A percentile compares a stretch with the other conserved stretches of the same genome.
Conservation (phyloP, 306 rosid genomes). For the Mimosa bimucronata region DNA sequence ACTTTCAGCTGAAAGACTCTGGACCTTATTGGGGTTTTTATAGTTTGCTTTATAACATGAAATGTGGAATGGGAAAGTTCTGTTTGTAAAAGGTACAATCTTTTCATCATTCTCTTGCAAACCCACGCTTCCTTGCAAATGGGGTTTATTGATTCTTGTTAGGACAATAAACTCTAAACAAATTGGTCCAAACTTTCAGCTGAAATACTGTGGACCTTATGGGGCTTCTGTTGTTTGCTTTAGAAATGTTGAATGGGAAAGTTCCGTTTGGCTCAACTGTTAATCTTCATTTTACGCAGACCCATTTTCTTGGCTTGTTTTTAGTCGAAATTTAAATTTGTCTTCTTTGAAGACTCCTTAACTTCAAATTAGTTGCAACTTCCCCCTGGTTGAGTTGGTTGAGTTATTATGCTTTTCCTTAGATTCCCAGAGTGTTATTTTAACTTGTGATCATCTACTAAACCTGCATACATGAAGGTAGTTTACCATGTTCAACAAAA, state of each 20-base stretch:
- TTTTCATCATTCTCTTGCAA: not conserved
- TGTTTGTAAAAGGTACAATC: not conserved
- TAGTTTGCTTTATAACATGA: not conserved
- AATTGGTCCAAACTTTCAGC: not conserved
- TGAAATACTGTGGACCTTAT: not conserved
- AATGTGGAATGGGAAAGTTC: not conserved
- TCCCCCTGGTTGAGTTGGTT: not conserved
- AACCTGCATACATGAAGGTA: not conserved
- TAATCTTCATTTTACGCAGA: not conserved
- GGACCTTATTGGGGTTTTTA: not conserved
- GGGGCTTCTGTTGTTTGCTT: conserved; percentile 10
- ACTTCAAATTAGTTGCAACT: not conserved
- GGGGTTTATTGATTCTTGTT: not conserved
- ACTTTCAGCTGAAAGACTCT: not conserved
- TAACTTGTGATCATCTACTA: not conserved
- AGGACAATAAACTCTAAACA: not conserved
- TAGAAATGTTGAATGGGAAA: not conserved
- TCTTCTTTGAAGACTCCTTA: not conserved
- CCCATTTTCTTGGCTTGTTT: not conserved
- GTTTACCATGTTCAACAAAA: not conserved
- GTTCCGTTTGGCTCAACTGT: not conserved
- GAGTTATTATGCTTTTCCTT: not conserved
- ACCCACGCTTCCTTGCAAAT: not conserved
- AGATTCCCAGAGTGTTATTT: not conserved
- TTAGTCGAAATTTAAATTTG: not conserved